Percentiles rank a stretch among this genome's conserved stretches.
These are phyloP conservation scores for Metschnikowia drakensbergensis DNA, from an alignment of 805 yeast genomes.

Conservation along the genomic window DNA sequence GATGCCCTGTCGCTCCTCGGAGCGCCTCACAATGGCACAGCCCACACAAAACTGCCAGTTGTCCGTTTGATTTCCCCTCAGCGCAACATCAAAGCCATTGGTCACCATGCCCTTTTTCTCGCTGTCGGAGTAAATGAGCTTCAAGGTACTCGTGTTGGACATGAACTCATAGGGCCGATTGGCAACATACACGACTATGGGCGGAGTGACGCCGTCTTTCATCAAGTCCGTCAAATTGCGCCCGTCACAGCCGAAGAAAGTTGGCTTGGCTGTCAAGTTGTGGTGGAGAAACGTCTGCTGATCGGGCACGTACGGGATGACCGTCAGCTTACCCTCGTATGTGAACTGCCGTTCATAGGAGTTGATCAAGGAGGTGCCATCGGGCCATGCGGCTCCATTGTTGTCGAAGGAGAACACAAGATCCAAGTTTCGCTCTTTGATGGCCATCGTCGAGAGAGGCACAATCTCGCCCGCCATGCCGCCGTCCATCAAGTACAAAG, in stretches of 20 bases:
- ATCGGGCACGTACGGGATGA: conserved; percentile 82
- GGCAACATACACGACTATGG: conserved; percentile 73
- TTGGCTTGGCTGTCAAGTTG: conserved; percentile 65
- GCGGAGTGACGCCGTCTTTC: conserved; percentile 49
- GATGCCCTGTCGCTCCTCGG: conserved; percentile 22
- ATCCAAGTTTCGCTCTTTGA: conserved; percentile 34
- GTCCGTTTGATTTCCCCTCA: conserved; percentile 22
- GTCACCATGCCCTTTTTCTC: conserved; percentile 58
- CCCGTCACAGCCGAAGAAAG: conserved; percentile 81
- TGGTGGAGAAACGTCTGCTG: conserved; percentile 51
- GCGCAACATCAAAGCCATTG: conserved; percentile 71
- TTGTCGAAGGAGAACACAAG: conserved; percentile 38
- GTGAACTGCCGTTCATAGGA: conserved; percentile 36
- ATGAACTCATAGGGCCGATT: conserved; percentile 62
- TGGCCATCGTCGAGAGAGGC: conserved; percentile 32
- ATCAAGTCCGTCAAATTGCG: conserved; percentile 53
- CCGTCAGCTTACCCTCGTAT: conserved; percentile 50
- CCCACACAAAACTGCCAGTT: conserved; percentile 28
- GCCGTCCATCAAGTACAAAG: conserved; percentile 38
- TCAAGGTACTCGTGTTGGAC: conserved; percentile 71
- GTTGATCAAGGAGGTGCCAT: conserved; percentile 29
- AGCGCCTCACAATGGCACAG: conserved; percentile 28
- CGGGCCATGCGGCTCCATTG: conserved; percentile 30
- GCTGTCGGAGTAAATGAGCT: conserved; percentile 55
- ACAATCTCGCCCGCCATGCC: conserved; percentile 37